phyloP scores from a whole-genome alignment of 23 red algal genomes.

The Agarophyton chilense region DNA sequence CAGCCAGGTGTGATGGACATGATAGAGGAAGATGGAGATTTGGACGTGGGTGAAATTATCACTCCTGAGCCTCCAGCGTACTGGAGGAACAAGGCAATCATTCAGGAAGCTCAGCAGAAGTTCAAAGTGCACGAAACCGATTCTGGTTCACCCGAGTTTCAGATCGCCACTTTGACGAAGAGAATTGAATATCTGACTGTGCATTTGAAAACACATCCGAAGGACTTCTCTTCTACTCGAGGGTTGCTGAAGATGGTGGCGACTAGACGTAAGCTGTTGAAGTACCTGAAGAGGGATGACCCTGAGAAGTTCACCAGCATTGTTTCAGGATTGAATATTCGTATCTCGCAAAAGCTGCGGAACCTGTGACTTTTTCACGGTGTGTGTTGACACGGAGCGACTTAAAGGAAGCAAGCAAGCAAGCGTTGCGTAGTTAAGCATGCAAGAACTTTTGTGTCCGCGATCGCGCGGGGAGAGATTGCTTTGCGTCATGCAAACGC shows the following conservation, averaged over 20 bases:
- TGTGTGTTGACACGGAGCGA: background rate
- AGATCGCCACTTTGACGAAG: slow-evolving; percentile 91
- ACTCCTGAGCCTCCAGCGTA: slow-evolving; percentile 6
- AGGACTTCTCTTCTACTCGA: slow-evolving; percentile 86
- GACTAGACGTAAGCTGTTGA: slow-evolving; percentile 72
- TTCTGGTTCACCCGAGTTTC: slow-evolving; percentile 91
- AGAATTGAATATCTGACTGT: slow-evolving; percentile 82
- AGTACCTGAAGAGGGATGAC: slow-evolving; percentile 67
- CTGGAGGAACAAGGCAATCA: slow-evolving; percentile 19
- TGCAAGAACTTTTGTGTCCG: background rate
- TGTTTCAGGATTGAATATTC: slow-evolving; percentile 71
- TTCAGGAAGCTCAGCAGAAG: slow-evolving; percentile 40
- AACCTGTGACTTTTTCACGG: slow-evolving; percentile 10
- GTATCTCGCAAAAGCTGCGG: slow-evolving; percentile 70
- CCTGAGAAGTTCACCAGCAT: slow-evolving; percentile 60
- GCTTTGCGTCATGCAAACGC: background rate
- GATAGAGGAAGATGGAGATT: background rate
- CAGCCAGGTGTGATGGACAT: background rate
- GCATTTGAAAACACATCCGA: slow-evolving; percentile 85
- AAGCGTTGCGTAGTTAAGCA: background rate
- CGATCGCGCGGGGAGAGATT: background rate
- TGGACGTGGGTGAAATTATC: slow-evolving; percentile 2
- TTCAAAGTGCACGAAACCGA: slow-evolving; percentile 84
- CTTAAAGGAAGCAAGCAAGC: background rate
- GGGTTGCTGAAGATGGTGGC: slow-evolving; percentile 83